Conservation (phyloP, 2,329 filamentous ascomycete species). For the Fusarium udum region DNA sequence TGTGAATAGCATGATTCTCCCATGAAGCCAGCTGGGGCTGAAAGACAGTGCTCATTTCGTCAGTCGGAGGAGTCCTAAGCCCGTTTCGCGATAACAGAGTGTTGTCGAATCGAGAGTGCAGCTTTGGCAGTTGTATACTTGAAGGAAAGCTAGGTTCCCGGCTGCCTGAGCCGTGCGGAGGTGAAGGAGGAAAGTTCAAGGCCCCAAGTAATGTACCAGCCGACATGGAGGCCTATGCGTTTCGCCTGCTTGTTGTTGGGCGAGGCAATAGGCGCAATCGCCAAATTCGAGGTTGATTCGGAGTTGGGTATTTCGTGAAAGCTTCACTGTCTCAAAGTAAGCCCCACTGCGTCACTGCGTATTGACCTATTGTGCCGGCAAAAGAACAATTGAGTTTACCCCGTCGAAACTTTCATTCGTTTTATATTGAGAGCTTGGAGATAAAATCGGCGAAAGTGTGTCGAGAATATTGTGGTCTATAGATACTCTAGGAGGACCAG, state of each 20-base stretch:
- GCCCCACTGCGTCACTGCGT: slow-evolving; percentile 6
- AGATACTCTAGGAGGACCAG: slow-evolving; percentile 20
- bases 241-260: slow-evolving; percentile 1
- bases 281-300: background rate
- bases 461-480: slow-evolving; percentile 28
- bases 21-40: slow-evolving; percentile 59
- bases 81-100: slow-evolving; percentile 47
- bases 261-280: slow-evolving; percentile 3
- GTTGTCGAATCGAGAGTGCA: slow-evolving; percentile 32
- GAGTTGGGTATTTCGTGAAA: background rate
- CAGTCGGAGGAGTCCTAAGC: slow-evolving; percentile 61
- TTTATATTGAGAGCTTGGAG: slow-evolving; percentile 1
- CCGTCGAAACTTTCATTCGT: slow-evolving; percentile 1
- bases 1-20: slow-evolving; percentile 55
- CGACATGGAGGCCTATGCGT: slow-evolving; percentile 41
- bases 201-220: slow-evolving; percentile 37
- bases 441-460: slow-evolving; percentile 18
- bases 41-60: slow-evolving; percentile 65
- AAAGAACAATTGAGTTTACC: slow-evolving; percentile 20
- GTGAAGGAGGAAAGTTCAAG: slow-evolving; percentile 39
- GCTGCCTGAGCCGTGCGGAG: slow-evolving; percentile 30
- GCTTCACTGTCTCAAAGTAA: slow-evolving; percentile 8
- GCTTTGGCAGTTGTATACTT: slow-evolving; percentile 38
- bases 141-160: slow-evolving; percentile 29
- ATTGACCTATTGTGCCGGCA: slow-evolving; percentile 9